A percentile compares a stretch with the other conserved stretches of the same genome.
These are phyloP conservation scores for Volvox africanus DNA, from an alignment of 139 green algal species.

Conservation along the genomic window DNA sequence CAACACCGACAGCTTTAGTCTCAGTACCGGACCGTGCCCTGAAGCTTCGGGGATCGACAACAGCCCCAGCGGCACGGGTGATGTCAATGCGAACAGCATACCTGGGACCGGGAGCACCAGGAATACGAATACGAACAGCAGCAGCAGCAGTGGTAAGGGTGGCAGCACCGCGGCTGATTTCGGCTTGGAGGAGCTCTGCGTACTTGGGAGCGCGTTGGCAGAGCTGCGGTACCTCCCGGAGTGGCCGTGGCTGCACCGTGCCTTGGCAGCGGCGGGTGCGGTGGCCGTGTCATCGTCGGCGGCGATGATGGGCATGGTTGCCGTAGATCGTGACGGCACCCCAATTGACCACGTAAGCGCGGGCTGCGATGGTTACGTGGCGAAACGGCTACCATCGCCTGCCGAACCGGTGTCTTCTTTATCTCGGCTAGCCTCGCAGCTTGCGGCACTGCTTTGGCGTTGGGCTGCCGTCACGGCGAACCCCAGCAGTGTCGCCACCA, in stretches of 20 bases:
- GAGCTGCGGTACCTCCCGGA: not conserved
- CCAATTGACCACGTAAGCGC: no score
- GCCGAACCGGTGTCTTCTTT: not conserved
- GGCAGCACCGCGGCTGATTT: not conserved
- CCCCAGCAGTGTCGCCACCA: not conserved
- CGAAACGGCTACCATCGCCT: no score
- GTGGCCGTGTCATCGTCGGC: not conserved
- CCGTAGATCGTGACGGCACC: no score
- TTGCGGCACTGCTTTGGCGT: slow-evolving; percentile 12
- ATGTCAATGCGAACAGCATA: not conserved
- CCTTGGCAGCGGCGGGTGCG: not conserved
- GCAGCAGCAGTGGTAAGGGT: not conserved
- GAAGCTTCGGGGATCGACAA: not conserved
- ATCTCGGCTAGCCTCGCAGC: not conserved
- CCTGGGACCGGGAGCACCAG: not conserved
- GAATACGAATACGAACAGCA: not conserved
- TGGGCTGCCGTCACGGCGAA: not conserved
- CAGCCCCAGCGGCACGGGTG: not conserved
- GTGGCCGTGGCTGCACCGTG: not conserved
- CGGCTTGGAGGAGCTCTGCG: slow-evolving; percentile 4
- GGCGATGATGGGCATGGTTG: not conserved
- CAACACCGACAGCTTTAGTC: no score
- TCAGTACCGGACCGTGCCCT: no score
- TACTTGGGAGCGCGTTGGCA: not conserved
- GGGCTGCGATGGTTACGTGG: no score